Evolutionary conservation across 306 rosid genomes (phyloP).

Genomic region (Corylus americana): DNA sequence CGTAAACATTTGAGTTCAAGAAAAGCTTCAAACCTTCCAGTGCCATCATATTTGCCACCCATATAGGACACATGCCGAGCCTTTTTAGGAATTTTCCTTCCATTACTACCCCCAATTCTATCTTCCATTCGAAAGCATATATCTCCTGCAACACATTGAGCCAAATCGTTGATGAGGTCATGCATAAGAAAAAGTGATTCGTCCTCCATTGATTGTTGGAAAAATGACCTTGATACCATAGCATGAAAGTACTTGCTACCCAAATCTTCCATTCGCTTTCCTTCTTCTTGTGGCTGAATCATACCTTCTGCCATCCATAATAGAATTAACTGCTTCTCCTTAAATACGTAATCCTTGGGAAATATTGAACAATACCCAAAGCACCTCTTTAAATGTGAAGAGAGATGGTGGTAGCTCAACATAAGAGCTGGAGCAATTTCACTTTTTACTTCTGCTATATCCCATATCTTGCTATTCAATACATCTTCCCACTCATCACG

Average conservation of each 20-base stretch:
- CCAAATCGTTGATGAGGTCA: conserved; percentile 14
- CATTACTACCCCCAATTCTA: too few species aligned
- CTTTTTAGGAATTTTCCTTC: background rate
- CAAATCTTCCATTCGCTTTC: background rate
- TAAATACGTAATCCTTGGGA: background rate
- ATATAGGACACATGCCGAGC: background rate
- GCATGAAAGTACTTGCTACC: background rate
- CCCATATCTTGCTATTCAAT: background rate
- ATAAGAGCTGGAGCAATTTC: background rate
- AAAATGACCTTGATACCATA: background rate
- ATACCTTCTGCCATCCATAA: conserved; percentile 2
- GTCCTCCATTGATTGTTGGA: background rate
- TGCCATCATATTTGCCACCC: too few species aligned
- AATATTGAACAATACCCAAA: conserved; percentile 20
- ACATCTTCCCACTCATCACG: background rate
- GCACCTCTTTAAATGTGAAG: conserved; percentile 5
- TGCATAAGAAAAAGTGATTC: background rate
- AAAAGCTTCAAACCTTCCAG: background rate
- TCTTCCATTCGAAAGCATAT: too few species aligned
- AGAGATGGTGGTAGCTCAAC: conserved; percentile 8
- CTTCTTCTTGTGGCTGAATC: background rate
- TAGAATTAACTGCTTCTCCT: background rate
- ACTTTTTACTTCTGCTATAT: background rate
- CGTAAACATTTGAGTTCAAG: conserved; percentile 36
- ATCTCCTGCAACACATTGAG: background rate